These are phyloP conservation scores for Calonectria pseudoturangicola DNA, from an alignment of 2,329 filamentous ascomycete genomes.

Conservation along the genomic window DNA sequence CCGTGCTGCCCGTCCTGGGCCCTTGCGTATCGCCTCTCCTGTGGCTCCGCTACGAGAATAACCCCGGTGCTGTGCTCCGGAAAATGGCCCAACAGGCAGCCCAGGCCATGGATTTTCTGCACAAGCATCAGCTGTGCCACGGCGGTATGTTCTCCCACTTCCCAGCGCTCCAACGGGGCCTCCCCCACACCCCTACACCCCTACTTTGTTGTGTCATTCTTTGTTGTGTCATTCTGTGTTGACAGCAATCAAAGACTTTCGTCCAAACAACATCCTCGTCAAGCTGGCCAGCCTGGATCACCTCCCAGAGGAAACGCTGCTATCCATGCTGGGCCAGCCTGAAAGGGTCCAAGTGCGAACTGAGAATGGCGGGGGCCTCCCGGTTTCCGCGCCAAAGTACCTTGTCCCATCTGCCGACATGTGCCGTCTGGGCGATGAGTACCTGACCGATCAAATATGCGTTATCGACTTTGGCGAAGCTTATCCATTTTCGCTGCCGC, in stretches of 20 bases:
- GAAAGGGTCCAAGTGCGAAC: slow-evolving; percentile 26
- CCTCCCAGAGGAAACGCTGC: slow-evolving; percentile 46
- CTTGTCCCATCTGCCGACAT: slow-evolving; percentile 48
- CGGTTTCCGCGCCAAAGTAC: slow-evolving; percentile 46
- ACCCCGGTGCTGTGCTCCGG: slow-evolving; percentile 39
- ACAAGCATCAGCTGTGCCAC: slow-evolving; percentile 54
- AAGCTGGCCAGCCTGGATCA: slow-evolving; percentile 49
- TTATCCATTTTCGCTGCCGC: slow-evolving; percentile 37
- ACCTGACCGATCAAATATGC: slow-evolving; percentile 43
- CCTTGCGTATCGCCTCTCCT: slow-evolving; percentile 47
- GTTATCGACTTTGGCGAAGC: slow-evolving; percentile 53
- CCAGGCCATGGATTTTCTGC: slow-evolving; percentile 50
- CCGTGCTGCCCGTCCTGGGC: slow-evolving; percentile 55
- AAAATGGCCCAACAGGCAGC: slow-evolving; percentile 47
- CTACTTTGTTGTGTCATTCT: too few relatives aligned
- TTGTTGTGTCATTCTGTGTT: accelerated
- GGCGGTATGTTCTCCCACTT: slow-evolving; percentile 48
- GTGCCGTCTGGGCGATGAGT: neutral
- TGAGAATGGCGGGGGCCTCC: slow-evolving; percentile 28
- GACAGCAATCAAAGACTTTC: slow-evolving; percentile 48
- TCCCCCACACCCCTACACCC: neutral
- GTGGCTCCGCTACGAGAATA: slow-evolving; percentile 28
- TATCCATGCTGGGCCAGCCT: slow-evolving; percentile 45
- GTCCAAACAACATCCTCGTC: slow-evolving; percentile 53
- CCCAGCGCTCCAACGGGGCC: too few relatives aligned